Percentiles rank a stretch among this genome's conserved stretches.
Evolutionary conservation across 2,329 filamentous ascomycete species (phyloP).

Genomic region (Talaromyces sp.): DNA sequence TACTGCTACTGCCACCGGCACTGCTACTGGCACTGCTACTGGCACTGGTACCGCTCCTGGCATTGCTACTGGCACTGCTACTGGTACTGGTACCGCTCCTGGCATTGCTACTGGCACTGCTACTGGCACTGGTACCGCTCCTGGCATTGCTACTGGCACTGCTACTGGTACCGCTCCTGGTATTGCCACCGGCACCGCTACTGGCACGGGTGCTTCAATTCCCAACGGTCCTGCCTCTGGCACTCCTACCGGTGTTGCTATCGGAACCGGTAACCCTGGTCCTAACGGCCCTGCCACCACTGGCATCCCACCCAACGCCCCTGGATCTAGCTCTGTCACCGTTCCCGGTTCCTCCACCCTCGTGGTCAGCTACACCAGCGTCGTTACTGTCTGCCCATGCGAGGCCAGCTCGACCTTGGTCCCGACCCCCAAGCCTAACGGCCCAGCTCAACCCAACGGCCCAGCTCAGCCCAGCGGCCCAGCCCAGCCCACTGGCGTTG

Average conservation of each 20-base stretch:
- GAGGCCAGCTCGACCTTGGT: background rate
- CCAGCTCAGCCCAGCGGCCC: constrained; percentile 8
- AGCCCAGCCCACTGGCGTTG: constrained; percentile 7
- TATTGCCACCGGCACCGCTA: background rate
- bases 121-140: background rate
- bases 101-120: background rate
- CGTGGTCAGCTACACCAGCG: constrained; percentile 7
- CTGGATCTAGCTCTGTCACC: background rate
- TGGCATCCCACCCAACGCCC: background rate
- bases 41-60: background rate
- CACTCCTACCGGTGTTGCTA: background rate
- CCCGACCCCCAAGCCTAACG: constrained; percentile 9
- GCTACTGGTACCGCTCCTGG: background rate
- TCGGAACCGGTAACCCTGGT: background rate
- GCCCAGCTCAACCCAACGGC: background rate
- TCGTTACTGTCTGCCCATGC: constrained; percentile 11
- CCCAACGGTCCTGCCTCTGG: background rate
- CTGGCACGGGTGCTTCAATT: background rate
- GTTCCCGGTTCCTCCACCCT: constrained; percentile 7
- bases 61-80: background rate
- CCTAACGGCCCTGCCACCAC: background rate
- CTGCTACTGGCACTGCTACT: background rate
- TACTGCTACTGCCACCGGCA: background rate
- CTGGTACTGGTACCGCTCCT: background rate
- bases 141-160: background rate